Conservation (phyloP, 352 stramenopile species). For the Globisporangium emineosum region DNA sequence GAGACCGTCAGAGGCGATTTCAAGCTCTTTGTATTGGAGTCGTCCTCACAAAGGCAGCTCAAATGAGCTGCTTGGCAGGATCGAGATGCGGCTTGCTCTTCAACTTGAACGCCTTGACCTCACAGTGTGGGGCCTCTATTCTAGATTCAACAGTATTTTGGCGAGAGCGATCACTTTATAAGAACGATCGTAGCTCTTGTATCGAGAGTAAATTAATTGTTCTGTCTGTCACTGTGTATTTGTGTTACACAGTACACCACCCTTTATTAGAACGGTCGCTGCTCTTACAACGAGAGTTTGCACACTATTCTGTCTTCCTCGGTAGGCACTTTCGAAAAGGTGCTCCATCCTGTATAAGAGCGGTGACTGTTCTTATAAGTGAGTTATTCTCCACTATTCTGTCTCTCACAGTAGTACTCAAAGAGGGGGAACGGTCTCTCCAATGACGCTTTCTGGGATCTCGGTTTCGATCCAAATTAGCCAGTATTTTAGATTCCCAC, state of each 20-base stretch:
- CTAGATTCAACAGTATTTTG: neutral
- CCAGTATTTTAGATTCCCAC: neutral
- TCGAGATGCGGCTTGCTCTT: neutral
- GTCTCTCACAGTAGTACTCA: neutral
- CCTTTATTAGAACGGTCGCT: neutral
- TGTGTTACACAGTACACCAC: neutral
- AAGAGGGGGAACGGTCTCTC: slow-evolving; percentile 1
- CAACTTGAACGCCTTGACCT: neutral
- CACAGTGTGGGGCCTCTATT: neutral
- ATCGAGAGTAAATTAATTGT: neutral
- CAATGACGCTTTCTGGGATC: slow-evolving; percentile 4
- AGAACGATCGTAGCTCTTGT: neutral
- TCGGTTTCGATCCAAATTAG: neutral
- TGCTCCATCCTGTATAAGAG: neutral
- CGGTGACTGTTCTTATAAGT: neutral
- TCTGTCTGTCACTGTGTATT: neutral
- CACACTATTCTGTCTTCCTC: neutral
- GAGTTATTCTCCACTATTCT: neutral
- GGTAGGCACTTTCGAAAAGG: neutral
- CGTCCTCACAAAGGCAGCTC: neutral
- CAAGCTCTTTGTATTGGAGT: neutral
- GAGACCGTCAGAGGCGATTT: neutral
- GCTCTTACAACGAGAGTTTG: neutral
- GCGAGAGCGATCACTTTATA: neutral
- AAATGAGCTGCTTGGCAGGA: too few species aligned